Evolutionary conservation across 2,329 filamentous ascomycete species (phyloP).

Genomic region (Colletotrichum sp.): DNA sequence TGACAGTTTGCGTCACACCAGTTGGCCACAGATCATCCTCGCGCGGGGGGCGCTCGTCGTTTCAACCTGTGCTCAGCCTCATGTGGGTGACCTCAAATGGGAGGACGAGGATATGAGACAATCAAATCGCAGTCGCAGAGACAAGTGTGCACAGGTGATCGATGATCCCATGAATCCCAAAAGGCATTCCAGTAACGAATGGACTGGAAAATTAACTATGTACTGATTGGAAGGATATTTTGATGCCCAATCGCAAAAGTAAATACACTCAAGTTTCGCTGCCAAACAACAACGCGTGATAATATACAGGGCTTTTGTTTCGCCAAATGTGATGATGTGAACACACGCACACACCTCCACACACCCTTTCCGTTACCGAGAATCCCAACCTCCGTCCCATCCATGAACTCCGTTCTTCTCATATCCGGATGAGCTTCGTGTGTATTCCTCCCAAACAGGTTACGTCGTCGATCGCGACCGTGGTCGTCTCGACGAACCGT

Average conservation of each 20-base stretch:
- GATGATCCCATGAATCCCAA: neutral
- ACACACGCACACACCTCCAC: neutral
- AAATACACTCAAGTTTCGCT: neutral
- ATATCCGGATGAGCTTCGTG: neutral
- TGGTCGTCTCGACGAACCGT: neutral
- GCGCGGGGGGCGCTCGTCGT: neutral
- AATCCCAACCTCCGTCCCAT: neutral
- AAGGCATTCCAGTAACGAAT: neutral
- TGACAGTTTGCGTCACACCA: neutral
- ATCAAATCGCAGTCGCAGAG: neutral
- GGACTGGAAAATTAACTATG: constrained; percentile 1
- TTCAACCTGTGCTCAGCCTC: constrained; percentile 13
- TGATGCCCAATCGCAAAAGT: neutral
- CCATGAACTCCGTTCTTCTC: neutral
- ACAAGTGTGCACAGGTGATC: neutral
- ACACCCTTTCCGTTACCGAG: neutral
- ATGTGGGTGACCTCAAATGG: neutral
- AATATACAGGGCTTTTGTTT: constrained; percentile 10
- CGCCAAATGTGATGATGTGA: neutral
- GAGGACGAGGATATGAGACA: neutral
- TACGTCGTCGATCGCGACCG: neutral
- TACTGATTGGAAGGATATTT: neutral
- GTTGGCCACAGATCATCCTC: neutral
- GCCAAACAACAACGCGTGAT: constrained; percentile 1
- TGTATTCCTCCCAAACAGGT: neutral